These are phyloP conservation scores for Pisolithus microcarpus DNA, from an alignment of 768 basidiomycete species.

Conservation along the genomic window DNA sequence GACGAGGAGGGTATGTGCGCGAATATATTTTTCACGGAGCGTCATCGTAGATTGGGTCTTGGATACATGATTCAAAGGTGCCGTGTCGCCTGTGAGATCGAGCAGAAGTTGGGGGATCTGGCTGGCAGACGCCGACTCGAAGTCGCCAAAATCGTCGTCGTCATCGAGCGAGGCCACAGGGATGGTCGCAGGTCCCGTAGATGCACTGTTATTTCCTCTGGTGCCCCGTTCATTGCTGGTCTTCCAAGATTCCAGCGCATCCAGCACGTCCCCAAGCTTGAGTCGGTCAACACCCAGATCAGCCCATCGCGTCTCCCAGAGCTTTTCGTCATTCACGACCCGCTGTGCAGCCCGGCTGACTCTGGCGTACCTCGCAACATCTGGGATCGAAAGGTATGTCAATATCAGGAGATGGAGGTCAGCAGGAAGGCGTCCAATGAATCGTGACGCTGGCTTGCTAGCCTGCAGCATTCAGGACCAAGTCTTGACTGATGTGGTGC, in stretches of 20 bases:
- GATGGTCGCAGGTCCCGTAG: conserved; percentile 53
- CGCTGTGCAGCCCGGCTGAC: conserved; percentile 56
- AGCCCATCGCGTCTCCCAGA: conserved; percentile 74
- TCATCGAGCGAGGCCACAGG: conserved; percentile 36
- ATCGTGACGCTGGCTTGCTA: conserved; percentile 24
- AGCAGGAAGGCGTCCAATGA: conserved; percentile 74
- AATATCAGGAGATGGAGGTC: conserved; percentile 73
- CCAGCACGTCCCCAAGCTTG: conserved; percentile 42
- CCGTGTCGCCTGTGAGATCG: conserved; percentile 10
- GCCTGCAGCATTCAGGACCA: conserved; percentile 11
- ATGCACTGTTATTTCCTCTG: conserved; percentile 17
- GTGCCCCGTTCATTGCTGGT: conserved; percentile 26
- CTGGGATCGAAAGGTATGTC: conserved; percentile 67
- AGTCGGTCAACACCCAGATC: conserved; percentile 47
- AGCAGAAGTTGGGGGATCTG: conserved; percentile 9
- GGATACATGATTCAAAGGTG: conserved; percentile 11
- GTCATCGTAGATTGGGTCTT: conserved; percentile 17
- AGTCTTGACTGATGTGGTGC: neutral
- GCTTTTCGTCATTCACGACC: conserved; percentile 59
- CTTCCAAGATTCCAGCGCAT: conserved; percentile 48
- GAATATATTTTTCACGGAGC: conserved; percentile 54
- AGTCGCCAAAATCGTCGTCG: conserved; percentile 86
- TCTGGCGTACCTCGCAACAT: conserved; percentile 70
- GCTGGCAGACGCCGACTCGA: conserved; percentile 41
- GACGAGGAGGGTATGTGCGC: conserved; percentile 58